Conservation (phyloP, 805 yeast species). For the Candida koratica region DNA sequence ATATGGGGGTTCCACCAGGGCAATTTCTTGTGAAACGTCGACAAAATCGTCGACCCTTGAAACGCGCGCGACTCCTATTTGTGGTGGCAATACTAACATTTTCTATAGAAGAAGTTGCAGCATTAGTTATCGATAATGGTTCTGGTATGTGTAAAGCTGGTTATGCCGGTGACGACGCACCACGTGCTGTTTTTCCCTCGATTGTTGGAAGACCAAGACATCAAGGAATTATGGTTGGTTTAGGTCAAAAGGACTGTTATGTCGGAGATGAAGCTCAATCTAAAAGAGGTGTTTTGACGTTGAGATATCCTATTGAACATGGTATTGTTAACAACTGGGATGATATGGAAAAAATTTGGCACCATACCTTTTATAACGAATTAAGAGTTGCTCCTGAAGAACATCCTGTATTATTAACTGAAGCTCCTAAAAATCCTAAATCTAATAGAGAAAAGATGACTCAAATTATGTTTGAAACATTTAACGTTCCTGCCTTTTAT, state of each 20-base stretch:
- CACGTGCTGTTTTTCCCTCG: constrained; percentile 99
- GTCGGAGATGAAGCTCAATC: constrained; percentile 99
- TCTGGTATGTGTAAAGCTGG: constrained; percentile 99
- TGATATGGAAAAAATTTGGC: constrained; percentile 99
- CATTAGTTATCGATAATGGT: constrained; percentile 96
- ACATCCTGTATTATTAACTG: constrained; percentile 98
- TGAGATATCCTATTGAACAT: constrained; percentile 99
- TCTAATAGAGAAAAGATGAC: constrained; percentile 99
- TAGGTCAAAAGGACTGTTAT: constrained; percentile 99
- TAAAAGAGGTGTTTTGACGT: constrained; percentile 98
- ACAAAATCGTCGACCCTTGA: constrained; percentile 10
- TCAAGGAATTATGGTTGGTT: constrained; percentile 99
- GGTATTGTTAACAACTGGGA: constrained; percentile 99
- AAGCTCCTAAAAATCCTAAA: constrained; percentile 99
- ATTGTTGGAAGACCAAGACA: constrained; percentile 99
- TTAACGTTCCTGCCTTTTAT: constrained; percentile 99
- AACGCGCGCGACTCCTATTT: constrained; percentile 8
- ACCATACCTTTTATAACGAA: constrained; percentile 99
- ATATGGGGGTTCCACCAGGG: neutral
- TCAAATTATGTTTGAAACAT: constrained; percentile 97
- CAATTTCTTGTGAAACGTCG: constrained; percentile 3
- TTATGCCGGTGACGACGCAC: constrained; percentile 99
- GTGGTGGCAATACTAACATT: neutral
- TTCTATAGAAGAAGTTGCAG: constrained; percentile 44
- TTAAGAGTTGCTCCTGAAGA: constrained; percentile 99